Conservation (phyloP, 2,329 filamentous ascomycete genomes). For the Neurospora sp. region DNA sequence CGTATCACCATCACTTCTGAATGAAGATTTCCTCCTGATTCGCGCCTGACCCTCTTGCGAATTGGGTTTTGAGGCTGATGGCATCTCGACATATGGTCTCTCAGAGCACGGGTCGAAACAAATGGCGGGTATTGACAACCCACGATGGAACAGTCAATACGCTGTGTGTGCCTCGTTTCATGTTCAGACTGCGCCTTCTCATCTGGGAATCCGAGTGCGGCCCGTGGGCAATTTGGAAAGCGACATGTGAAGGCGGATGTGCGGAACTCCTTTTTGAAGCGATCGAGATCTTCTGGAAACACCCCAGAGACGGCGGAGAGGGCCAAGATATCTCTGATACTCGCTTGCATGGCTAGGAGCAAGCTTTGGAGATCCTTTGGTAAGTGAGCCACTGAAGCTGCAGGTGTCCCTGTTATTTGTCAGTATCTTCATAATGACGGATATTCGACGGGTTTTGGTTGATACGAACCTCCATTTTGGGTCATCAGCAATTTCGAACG, state of each 20-base stretch:
- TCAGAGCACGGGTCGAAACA: not conserved
- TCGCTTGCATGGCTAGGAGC: not conserved
- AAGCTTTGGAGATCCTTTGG: not conserved
- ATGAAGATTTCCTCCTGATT: fast-evolving
- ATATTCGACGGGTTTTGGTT: too few species aligned
- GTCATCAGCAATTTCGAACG: not conserved
- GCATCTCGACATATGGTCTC: not conserved
- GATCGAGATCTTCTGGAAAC: conserved; percentile 7
- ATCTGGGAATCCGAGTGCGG: conserved; percentile 12
- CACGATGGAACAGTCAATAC: not conserved
- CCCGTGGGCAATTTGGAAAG: conserved; percentile 11
- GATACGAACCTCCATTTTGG: not conserved
- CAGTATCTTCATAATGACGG: too few species aligned
- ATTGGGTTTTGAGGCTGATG: not conserved
- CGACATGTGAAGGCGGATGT: conserved; percentile 11
- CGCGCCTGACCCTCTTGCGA: not conserved
- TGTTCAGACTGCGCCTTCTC: conserved; percentile 7
- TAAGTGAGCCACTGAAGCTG: not conserved
- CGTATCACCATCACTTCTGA: too few species aligned
- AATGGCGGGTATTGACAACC: conserved; percentile 10
- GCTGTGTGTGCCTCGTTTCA: conserved; percentile 8
- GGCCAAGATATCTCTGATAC: conserved; percentile 3
- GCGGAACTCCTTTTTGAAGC: conserved; percentile 9
- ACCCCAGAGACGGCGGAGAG: conserved; percentile 2
- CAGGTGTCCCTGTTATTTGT: not conserved